These are phyloP conservation scores for Waltiozyma sp. DNA, from an alignment of 1,139 yeast genomes.

Conservation along the genomic window DNA sequence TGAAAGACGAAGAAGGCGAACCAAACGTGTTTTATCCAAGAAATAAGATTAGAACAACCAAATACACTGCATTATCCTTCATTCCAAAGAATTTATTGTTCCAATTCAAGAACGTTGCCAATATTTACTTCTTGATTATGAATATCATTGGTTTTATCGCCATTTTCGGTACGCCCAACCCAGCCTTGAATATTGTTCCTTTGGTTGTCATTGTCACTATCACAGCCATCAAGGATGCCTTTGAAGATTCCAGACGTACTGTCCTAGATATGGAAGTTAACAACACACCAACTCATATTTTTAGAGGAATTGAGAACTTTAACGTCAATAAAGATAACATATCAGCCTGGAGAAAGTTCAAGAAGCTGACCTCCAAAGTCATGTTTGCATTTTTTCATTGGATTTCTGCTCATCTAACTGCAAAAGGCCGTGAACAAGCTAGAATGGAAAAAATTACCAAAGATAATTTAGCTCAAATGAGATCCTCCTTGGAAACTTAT, in stretches of 20 bases:
- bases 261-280: constrained; percentile 74
- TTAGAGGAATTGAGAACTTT: constrained; percentile 58
- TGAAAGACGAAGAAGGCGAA: constrained; percentile 49
- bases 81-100: constrained; percentile 70
- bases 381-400: constrained; percentile 20
- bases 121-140: constrained; percentile 71
- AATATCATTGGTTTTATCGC: constrained; percentile 80
- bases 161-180: constrained; percentile 84
- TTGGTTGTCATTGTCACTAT: constrained; percentile 81
- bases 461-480: constrained; percentile 11
- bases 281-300: constrained; percentile 72
- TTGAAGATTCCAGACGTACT: constrained; percentile 86
- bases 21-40: constrained; percentile 57
- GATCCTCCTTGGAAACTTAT: constrained; percentile 18
- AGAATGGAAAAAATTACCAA: constrained; percentile 12
- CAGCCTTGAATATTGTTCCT: constrained; percentile 89
- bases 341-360: constrained; percentile 50
- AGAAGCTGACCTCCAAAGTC: constrained; percentile 36
- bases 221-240: constrained; percentile 86
- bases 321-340: constrained; percentile 65
- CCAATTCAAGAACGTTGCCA: constrained; percentile 87
- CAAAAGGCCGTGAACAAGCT: constrained; percentile 24
- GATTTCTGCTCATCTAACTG: constrained; percentile 25
- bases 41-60: constrained; percentile 91
- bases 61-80: constrained; percentile 83